Evolutionary conservation across 257 asterid genomes (phyloP).

Genomic region (Henckelia pumila): DNA sequence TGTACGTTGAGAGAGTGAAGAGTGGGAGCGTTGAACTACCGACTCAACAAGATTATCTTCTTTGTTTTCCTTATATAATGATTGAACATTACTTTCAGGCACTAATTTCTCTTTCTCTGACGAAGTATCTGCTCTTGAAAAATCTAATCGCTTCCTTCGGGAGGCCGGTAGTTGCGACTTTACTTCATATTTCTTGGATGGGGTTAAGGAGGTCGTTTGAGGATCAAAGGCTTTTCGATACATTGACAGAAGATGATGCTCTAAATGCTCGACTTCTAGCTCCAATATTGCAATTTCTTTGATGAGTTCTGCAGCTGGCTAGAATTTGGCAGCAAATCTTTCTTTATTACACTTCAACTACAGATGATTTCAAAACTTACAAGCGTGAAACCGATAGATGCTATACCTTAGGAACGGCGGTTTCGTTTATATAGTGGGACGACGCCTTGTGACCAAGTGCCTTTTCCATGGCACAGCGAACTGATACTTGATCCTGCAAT

Average conservation of each 20-base stretch:
- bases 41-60: constrained; percentile 56
- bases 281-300: constrained; percentile 86
- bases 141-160: constrained; percentile 72
- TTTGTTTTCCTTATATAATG: constrained; percentile 36
- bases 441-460: constrained; percentile 77
- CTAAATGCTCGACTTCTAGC: constrained; percentile 91
- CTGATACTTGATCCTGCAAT: constrained; percentile 75
- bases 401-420: constrained; percentile 70
- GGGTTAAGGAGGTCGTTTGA: constrained; percentile 56
- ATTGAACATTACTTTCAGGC: constrained; percentile 32
- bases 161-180: constrained; percentile 64
- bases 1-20: constrained; percentile 69
- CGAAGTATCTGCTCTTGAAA: constrained; percentile 49
- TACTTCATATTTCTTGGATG: constrained; percentile 41
- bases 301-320: constrained; percentile 92
- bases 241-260: constrained; percentile 86
- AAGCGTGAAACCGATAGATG: not conserved
- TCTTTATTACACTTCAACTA: not conserved
- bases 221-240: constrained; percentile 93
- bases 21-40: constrained; percentile 74
- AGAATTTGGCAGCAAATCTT: constrained; percentile 27
- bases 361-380: not conserved
- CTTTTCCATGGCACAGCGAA: constrained; percentile 80
- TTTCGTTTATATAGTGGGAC: constrained; percentile 38
- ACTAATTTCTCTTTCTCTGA: constrained; percentile 33